Evolutionary conservation across 2,329 filamentous ascomycete genomes (phyloP), one percentile per base, ranked within the genome.

Genomic region (Pyricularia grisea): DNA sequence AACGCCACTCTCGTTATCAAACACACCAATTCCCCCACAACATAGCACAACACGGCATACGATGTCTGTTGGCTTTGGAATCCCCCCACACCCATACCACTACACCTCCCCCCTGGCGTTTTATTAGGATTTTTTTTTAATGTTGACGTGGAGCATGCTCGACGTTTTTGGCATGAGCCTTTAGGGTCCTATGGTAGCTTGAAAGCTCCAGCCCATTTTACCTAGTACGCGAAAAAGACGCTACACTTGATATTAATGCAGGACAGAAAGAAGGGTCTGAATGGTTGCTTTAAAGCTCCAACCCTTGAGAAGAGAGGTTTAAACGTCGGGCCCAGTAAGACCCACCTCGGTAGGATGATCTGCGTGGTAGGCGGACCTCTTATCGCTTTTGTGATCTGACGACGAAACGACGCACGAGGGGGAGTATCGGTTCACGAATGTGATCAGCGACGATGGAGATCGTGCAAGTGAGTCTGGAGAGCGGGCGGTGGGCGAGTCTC

Each of bases 191-290:
- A 82, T 87, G 85, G 84, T 87, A 84, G 85, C 85, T 87, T 87
- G 80, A 87, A 87, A 87, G 85, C 85, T 86, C 85, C 85, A 87
- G 84, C 83, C 84, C 84, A 77, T n/a, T 73, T 71, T 76, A 76
- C 74, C 73, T 77, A 68, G 67, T 68, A 70, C 67, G 65, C 58
- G 68, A 64, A 50, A 58, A 66, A 67, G 60, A 25, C 68, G 69
- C 65, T 65, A 31, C 61, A 66, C 67, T 60, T 66, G 72, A 74
- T 70, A 69, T 71, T 68, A 73, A 71, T 68, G 71, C 69, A 73
- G 75, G 70, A 73, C 73, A 70, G 74, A 72, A 71, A 70, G 72
- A 75, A 79, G 79, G 80, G 80, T 82, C 79, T 77, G 76, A 81
- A 81, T 80, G 81, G 80, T 82, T 77, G 80, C 81, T 82, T 81